Percentiles rank a stretch among this genome's conserved stretches.
These are phyloP conservation scores for Hypomontagnella submonticulosa DNA, from an alignment of 495 filamentous ascomycete genomes.

Conservation along the genomic window DNA sequence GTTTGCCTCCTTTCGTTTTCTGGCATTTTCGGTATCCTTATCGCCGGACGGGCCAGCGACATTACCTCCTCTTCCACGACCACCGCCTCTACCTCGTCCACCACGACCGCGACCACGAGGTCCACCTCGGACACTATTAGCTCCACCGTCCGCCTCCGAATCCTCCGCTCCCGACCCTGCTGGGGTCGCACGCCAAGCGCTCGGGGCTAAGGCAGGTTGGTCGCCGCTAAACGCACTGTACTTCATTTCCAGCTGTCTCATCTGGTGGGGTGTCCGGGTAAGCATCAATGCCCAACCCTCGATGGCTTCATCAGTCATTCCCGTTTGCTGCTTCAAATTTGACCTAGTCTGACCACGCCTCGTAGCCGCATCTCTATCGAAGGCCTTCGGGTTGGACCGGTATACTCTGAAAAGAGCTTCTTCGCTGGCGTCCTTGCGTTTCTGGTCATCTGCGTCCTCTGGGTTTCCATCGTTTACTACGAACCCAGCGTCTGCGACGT, in stretches of 20 bases:
- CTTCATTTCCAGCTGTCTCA: slow-evolving; percentile 72
- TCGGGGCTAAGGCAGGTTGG: slow-evolving; percentile 70
- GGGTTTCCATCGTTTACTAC: slow-evolving; percentile 70
- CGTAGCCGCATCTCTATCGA: slow-evolving; percentile 74
- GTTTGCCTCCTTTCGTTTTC: slow-evolving; percentile 71
- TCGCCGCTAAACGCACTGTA: slow-evolving; percentile 68
- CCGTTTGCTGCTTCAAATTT: slow-evolving; percentile 77
- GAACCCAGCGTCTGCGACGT: slow-evolving; percentile 88
- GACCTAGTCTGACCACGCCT: slow-evolving; percentile 69
- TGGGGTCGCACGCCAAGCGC: slow-evolving; percentile 66
- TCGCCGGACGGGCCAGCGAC: slow-evolving; percentile 69
- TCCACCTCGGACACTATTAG: slow-evolving; percentile 46
- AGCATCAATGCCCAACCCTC: slow-evolving; percentile 96
- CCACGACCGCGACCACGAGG: slow-evolving; percentile 59
- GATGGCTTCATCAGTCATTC: slow-evolving; percentile 92
- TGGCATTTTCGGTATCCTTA: slow-evolving; percentile 67
- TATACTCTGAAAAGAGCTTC: slow-evolving; percentile 75
- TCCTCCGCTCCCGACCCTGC: slow-evolving; percentile 60
- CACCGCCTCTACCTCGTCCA: slow-evolving; percentile 61
- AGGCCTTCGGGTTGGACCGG: slow-evolving; percentile 68
- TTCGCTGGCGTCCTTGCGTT: slow-evolving; percentile 57
- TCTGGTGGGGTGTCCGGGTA: slow-evolving; percentile 70
- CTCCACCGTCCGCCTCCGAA: slow-evolving; percentile 50
- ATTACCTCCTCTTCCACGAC: slow-evolving; percentile 65
- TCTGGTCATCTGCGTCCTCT: slow-evolving; percentile 52